Evolutionary conservation across 768 basidiomycete species (phyloP).

Genomic region (Boletus eberwhitei): DNA sequence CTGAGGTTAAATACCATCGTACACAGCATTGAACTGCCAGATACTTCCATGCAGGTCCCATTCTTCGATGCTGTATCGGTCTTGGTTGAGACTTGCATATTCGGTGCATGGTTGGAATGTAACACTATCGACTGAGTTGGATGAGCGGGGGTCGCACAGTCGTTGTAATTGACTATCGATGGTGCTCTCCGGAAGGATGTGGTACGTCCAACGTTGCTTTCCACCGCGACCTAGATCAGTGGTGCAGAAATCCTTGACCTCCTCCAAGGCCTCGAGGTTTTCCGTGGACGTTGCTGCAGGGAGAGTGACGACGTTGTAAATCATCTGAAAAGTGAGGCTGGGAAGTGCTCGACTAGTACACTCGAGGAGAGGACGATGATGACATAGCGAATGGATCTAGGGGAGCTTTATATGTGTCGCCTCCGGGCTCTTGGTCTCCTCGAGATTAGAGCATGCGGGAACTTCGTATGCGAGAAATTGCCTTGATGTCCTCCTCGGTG

Average conservation of each 20-base stretch:
- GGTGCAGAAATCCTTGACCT: slow-evolving; percentile 49
- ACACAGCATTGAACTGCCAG: slow-evolving; percentile 46
- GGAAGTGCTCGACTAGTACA: background rate
- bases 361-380: slow-evolving; percentile 13
- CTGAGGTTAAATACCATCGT: slow-evolving; percentile 35
- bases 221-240: slow-evolving; percentile 56
- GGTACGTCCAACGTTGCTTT: slow-evolving; percentile 52
- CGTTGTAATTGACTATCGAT: slow-evolving; percentile 40
- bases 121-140: slow-evolving; percentile 35
- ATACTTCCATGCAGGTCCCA: slow-evolving; percentile 40
- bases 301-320: slow-evolving; percentile 40
- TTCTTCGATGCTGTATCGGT: slow-evolving; percentile 39
- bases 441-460: slow-evolving; percentile 19
- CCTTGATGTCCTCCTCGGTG: slow-evolving; percentile 18
- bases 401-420: slow-evolving; percentile 22
- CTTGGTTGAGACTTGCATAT: slow-evolving; percentile 38
- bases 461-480: slow-evolving; percentile 17
- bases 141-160: slow-evolving; percentile 36
- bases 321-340: slow-evolving; percentile 13
- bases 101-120: slow-evolving; percentile 43
- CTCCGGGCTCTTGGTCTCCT: slow-evolving; percentile 4
- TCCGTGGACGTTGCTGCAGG: slow-evolving; percentile 45
- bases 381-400: slow-evolving; percentile 9
- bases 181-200: slow-evolving; percentile 39
- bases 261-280: slow-evolving; percentile 46